Evolutionary conservation across 345 rosid genomes (phyloP), one percentile per base, ranked within the genome.

Genomic region (Excoecaria cochinchinensis): DNA sequence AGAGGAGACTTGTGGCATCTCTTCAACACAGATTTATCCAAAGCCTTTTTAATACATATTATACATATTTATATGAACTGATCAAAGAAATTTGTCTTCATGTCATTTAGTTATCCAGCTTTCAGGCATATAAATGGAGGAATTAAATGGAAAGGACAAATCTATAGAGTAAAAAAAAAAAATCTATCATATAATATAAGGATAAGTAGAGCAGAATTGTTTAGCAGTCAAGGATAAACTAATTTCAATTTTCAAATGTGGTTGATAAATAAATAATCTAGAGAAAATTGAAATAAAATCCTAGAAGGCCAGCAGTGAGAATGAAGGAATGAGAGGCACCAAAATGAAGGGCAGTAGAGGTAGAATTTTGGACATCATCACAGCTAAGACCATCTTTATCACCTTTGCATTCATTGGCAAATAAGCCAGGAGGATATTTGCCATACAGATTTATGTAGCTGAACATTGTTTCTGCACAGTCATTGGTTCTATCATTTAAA

Each of bases 381-480:
- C 98, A 91, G 4, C 71, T 83, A 3, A 93, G 92, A 15, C 97
- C 97, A 0, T 86, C 46, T 73, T 86, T 82, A 31, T 82, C 91
- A 77, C 84, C 91, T 39, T 73, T 82, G 79, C 95, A 91, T 74
- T 84, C 79, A 13, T 85, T 87, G 71, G 98, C 85, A 40, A 93
- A 93, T 52, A 93, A 84, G 44, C 98, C 98, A 0, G 92, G 95
- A 15, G 97, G 97, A 76, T 89, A 91, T 74, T 85, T 92, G 1
- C 98, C 95, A 8, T 85, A 85, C 62, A 89, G 80, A 77, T 93
- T 91, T 52, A 93, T 93, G 90, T 90, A 91, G 69, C 95, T 91
- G 79, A 93, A 91, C 98, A 93, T 91, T 60, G 92, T 89, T 3
- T 84, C 4, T 8, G 97, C 90, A 75, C 95, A 91, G 61, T 91